phyloP scores from a whole-genome alignment of 176 grass and related monocot genomes.

The Aegilops bicornis region DNA sequence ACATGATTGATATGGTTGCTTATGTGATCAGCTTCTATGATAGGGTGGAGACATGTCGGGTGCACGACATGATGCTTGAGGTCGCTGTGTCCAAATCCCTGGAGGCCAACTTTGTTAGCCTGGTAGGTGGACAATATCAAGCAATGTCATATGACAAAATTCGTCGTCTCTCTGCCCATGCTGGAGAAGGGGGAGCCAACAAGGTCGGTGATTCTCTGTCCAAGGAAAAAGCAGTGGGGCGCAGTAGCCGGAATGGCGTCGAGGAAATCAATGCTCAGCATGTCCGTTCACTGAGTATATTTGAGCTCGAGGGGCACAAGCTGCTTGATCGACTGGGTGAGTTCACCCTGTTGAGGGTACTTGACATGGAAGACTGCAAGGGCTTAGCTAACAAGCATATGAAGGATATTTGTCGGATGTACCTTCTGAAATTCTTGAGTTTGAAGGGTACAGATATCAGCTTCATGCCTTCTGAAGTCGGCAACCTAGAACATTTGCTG shows the following conservation, averaged over 20 bases:
- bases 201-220: background rate
- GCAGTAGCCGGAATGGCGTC: fast-evolving
- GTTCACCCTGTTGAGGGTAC: conserved; percentile 7
- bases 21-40: background rate
- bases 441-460: background rate
- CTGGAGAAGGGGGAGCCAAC: too few species aligned
- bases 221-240: background rate
- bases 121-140: background rate
- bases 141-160: background rate
- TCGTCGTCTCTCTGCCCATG: conserved; percentile 12
- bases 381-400: background rate
- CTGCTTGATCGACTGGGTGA: background rate
- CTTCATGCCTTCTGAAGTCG: background rate
- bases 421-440: background rate
- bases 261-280: background rate
- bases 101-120: conserved; percentile 1
- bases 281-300: background rate
- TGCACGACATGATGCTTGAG: conserved; percentile 12
- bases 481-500: background rate
- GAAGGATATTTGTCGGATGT: too few species aligned
- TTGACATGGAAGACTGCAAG: background rate
- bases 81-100: background rate
- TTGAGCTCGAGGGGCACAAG: background rate
- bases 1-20: background rate
- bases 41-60: background rate